Evolutionary conservation across 2,329 filamentous ascomycete species (phyloP).

Genomic region (Fusarium xyrophilum): DNA sequence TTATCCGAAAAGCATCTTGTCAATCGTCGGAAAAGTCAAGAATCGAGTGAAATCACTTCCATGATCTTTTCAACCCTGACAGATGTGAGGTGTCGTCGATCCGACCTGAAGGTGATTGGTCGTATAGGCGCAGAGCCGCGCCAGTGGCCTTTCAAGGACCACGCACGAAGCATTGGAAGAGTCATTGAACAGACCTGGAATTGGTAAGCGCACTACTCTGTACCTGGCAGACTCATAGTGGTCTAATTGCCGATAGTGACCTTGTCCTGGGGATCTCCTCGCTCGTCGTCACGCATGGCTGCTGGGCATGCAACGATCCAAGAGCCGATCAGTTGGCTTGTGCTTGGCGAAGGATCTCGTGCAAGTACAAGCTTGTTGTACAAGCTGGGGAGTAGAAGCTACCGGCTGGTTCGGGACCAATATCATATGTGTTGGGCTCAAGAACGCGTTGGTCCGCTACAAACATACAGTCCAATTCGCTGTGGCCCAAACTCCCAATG

Average conservation of each 20-base stretch:
- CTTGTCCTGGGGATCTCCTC: not conserved
- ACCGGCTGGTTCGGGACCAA: not conserved
- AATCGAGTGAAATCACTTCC: slow-evolving; percentile 6
- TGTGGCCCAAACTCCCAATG: not conserved
- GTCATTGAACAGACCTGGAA: not conserved
- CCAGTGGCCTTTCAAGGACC: not conserved
- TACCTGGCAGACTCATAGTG: slow-evolving; percentile 3
- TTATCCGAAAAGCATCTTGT: not conserved
- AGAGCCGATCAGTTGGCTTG: not conserved
- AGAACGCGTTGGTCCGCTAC: slow-evolving; percentile 15
- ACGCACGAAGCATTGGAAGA: not conserved
- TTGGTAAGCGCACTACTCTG: not conserved
- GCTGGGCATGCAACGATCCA: not conserved
- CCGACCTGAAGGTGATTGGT: slow-evolving; percentile 3
- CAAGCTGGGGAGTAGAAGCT: not conserved
- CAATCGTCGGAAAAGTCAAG: not conserved
- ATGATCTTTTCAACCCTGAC: not conserved
- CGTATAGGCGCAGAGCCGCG: slow-evolving; percentile 1
- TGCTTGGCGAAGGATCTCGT: not conserved
- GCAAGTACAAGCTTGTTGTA: not conserved
- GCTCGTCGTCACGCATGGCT: not conserved
- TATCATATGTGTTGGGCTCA: not conserved
- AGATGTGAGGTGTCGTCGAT: slow-evolving; percentile 5
- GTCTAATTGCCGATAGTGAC: not conserved
- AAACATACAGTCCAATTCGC: not conserved